Evolutionary conservation across 106 monocot genomes (phyloP).

Genomic region (Amphibolis antarctica): DNA sequence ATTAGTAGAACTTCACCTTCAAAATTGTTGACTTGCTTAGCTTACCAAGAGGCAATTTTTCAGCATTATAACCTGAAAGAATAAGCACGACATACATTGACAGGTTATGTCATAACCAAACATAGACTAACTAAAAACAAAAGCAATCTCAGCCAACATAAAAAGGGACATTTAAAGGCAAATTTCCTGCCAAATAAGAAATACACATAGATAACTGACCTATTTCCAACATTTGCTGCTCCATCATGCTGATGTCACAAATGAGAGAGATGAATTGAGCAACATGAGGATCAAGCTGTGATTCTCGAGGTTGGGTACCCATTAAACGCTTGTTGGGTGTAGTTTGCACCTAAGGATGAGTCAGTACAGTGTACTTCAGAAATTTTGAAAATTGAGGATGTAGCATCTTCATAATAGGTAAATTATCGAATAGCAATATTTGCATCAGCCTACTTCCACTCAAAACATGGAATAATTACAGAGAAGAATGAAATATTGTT

Average conservation of each 20-base stretch:
- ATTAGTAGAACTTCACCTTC: constrained; percentile 37
- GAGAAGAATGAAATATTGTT: background rate
- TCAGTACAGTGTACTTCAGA: background rate
- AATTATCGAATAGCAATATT: no score
- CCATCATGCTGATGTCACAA: constrained; percentile 93
- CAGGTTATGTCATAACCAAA: background rate
- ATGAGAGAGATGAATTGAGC: constrained; percentile 77
- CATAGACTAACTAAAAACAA: no score
- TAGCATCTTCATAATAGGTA: no score
- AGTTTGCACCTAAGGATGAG: constrained; percentile 25
- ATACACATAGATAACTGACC: constrained; percentile 21
- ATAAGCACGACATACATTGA: background rate
- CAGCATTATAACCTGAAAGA: constrained; percentile 77
- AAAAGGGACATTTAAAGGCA: no score
- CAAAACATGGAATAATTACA: background rate
- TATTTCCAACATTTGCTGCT: constrained; percentile 94
- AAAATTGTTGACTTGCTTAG: constrained; percentile 92
- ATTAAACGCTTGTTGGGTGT: constrained; percentile 13
- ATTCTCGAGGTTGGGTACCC: constrained; percentile 36
- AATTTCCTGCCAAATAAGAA: no score
- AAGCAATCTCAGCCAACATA: no score
- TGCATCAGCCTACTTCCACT: no score
- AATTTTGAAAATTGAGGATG: background rate
- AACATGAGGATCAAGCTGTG: constrained; percentile 68
- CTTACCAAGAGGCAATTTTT: constrained; percentile 91